These are phyloP conservation scores for Agrocybe chaxingu DNA, from an alignment of 768 basidiomycete species.

Conservation along the genomic window DNA sequence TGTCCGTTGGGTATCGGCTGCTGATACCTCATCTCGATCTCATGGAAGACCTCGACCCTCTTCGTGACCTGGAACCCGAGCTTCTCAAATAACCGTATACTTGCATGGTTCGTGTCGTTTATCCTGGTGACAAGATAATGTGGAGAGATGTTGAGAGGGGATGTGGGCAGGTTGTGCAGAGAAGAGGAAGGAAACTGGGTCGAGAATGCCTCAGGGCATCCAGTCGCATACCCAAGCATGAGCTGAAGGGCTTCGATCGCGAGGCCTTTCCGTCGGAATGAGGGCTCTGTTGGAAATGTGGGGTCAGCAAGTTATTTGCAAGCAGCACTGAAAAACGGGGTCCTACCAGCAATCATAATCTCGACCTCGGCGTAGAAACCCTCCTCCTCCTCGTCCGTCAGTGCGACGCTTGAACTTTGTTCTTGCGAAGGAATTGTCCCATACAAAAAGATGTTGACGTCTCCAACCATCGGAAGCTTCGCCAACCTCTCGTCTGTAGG, in stretches of 20 bases:
- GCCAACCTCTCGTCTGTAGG: slow-evolving; percentile 32
- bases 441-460: slow-evolving; percentile 88
- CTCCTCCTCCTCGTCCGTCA: slow-evolving; percentile 23
- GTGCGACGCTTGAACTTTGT: slow-evolving; percentile 3
- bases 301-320: not conserved
- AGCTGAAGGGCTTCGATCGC: slow-evolving; percentile 62
- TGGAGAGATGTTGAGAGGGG: slow-evolving; percentile 42
- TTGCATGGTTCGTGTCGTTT: slow-evolving; percentile 62
- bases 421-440: slow-evolving; percentile 29
- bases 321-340: not conserved
- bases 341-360: slow-evolving; percentile 86
- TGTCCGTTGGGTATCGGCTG: not conserved
- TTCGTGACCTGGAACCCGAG: slow-evolving; percentile 75
- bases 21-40: slow-evolving; percentile 73
- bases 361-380: slow-evolving; percentile 78
- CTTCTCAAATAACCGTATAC: slow-evolving; percentile 68
- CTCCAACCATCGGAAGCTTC: slow-evolving; percentile 73
- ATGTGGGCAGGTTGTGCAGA: slow-evolving; percentile 18
- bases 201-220: slow-evolving; percentile 28
- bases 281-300: slow-evolving; percentile 43
- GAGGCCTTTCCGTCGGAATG: slow-evolving; percentile 66
- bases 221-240: slow-evolving; percentile 68
- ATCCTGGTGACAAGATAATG: slow-evolving; percentile 66
- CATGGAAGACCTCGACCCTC: slow-evolving; percentile 69
- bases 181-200: not conserved